Conservation (phyloP, 1,139 yeast genomes). For the Nadsonia starkeyi-henricii region DNA sequence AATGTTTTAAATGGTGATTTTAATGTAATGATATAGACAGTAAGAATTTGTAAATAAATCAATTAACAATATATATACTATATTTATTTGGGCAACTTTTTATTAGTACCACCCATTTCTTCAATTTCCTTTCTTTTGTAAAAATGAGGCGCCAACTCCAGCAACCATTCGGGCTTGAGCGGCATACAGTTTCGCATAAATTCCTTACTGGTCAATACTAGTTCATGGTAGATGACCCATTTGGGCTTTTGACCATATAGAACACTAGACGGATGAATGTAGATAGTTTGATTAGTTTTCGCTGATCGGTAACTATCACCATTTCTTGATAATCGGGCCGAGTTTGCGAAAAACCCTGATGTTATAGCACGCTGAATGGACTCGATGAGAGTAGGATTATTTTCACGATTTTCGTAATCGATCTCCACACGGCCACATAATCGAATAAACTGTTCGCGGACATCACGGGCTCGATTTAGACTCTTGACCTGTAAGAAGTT, state of each 20-base stretch:
- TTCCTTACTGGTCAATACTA: constrained; percentile 77
- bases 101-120: constrained; percentile 3
- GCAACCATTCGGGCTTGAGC: constrained; percentile 50
- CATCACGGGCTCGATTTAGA: constrained; percentile 53
- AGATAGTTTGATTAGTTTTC: constrained; percentile 50
- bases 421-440: constrained; percentile 52
- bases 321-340: constrained; percentile 52
- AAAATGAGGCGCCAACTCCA: constrained; percentile 53
- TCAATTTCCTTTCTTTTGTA: constrained; percentile 19
- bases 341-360: constrained; percentile 73
- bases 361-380: constrained; percentile 54
- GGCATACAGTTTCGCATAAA: constrained; percentile 79
- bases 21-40: neutral
- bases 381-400: constrained; percentile 14
- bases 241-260: constrained; percentile 48
- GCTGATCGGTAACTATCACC: constrained; percentile 62
- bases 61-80: neutral
- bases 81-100: neutral
- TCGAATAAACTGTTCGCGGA: constrained; percentile 53
- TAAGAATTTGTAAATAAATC: neutral
- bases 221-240: constrained; percentile 63
- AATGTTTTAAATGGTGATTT: neutral
- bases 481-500: constrained; percentile 68
- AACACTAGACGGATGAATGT: constrained; percentile 73
- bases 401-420: constrained; percentile 13